A percentile compares a stretch with the other conserved stretches of the same genome.
These are phyloP conservation scores for Syzygium syzygioides DNA, from an alignment of 441 rosid species.

Conservation along the genomic window DNA sequence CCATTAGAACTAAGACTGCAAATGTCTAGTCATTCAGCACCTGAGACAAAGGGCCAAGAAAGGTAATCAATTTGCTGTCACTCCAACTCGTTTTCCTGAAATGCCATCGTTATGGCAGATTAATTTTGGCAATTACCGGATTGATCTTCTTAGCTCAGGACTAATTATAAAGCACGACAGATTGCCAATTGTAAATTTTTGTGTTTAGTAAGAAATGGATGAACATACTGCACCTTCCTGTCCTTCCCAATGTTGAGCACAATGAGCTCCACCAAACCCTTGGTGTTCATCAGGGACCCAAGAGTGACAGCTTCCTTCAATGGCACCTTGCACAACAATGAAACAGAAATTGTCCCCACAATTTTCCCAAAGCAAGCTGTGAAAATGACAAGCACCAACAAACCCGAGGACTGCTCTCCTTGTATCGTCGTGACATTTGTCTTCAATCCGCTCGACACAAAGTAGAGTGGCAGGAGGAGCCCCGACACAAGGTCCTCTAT, in stretches of 20 bases:
- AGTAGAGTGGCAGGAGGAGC: slow-evolving; percentile 50
- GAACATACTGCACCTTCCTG: slow-evolving; percentile 26
- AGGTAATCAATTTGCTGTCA: not conserved
- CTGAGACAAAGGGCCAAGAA: slow-evolving; percentile 11
- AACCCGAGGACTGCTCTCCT: slow-evolving; percentile 48
- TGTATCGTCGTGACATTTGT: slow-evolving; percentile 51
- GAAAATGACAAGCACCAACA: slow-evolving; percentile 41
- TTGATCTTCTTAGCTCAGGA: not conserved
- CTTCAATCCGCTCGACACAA: slow-evolving; percentile 60
- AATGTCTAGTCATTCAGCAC: slow-evolving; percentile 52
- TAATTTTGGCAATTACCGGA: not conserved
- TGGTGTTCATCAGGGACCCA: slow-evolving; percentile 65
- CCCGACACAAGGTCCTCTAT: slow-evolving; percentile 60
- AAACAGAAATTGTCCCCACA: slow-evolving; percentile 33
- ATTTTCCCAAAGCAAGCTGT: slow-evolving; percentile 60
- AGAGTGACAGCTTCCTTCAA: slow-evolving; percentile 42
- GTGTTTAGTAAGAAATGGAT: not conserved
- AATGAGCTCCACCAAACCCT: slow-evolving; percentile 59
- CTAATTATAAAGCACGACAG: not conserved
- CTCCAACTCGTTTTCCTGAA: not conserved
- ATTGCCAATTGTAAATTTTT: not conserved
- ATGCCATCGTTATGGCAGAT: not conserved
- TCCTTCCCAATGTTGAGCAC: slow-evolving; percentile 57
- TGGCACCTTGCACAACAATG: slow-evolving; percentile 34
- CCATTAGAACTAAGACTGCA: slow-evolving; percentile 54